A percentile compares a stretch with the other conserved stretches of the same genome.
Evolutionary conservation across 1,284 basidiomycete genomes (phyloP).

Genomic region (Trametes hirsuta): DNA sequence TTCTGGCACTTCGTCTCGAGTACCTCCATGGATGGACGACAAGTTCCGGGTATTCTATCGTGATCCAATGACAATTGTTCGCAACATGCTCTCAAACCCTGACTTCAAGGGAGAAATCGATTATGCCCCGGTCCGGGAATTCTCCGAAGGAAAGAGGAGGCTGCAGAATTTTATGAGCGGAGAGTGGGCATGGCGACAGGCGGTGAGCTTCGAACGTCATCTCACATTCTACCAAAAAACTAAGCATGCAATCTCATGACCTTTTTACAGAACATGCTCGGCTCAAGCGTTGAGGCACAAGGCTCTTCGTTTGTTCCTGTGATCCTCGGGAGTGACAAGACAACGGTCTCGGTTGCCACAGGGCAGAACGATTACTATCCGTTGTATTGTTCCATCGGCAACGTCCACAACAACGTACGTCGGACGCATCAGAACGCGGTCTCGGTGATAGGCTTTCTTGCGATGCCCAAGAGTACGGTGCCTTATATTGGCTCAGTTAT

Average conservation of each 20-base stretch:
- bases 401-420: slow-evolving; percentile 24
- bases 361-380: slow-evolving; percentile 29
- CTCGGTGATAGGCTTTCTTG: slow-evolving; percentile 24
- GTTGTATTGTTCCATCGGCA: slow-evolving; percentile 23
- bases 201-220: background rate
- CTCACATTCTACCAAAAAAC: no score
- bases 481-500: background rate
- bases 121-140: background rate
- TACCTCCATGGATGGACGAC: background rate
- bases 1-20: no score
- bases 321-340: slow-evolving; percentile 33
- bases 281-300: slow-evolving; percentile 11
- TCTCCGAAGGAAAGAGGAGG: background rate
- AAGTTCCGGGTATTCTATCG: background rate
- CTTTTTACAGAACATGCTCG: background rate
- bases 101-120: background rate
- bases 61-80: background rate
- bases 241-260: background rate
- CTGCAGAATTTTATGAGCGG: background rate
- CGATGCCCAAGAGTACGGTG: slow-evolving; percentile 30
- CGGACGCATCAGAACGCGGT: slow-evolving; percentile 28
- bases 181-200: background rate
- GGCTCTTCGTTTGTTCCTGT: slow-evolving; percentile 28
- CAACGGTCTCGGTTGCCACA: slow-evolving; percentile 27
- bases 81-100: background rate